Evolutionary conservation across 2,329 filamentous ascomycete species (phyloP), one percentile per base, ranked within the genome.

Genomic region (Ophiognomonia clavigignenti-juglandacearum): DNA sequence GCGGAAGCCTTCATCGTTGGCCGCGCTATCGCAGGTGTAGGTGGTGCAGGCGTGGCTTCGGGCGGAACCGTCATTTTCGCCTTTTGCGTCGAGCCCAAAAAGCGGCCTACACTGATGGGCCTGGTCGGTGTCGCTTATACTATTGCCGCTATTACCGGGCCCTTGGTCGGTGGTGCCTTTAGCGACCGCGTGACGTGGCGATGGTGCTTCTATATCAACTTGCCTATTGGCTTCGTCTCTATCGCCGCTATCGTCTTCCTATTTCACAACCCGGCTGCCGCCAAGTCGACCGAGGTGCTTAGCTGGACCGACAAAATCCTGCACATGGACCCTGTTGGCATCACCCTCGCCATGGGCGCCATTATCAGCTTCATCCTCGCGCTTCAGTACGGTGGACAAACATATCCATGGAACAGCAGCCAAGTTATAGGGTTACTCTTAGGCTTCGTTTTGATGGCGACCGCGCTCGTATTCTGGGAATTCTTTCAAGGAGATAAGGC

Each of bases 381-480:
- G 4, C 60, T 77, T 16, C 69, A 75, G 52, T 75, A 71, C 70
- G 69, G 67, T 45, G 69, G 67, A 24, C 64, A 59, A 11, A 60
- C 56, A 14, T 68, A 71, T 44, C 52, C 57, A 1, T 72, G 69
- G 68, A 55, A 52, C 42, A 60, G 52, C 47, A 64, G 61, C 48
- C 60, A 64, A 29, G 61, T 70, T 45, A 65, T 72, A 38, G 54
- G 61, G 16, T 59, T 19, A 8, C 66, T 9, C 14, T 66, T 66
- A 22, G 58, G 47, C 37, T 57, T 69, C 2, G 56, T 65, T 14
- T 59, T 65, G 39, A 18, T 53, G 14, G 36, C 48, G 16, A 71
- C 70, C 47, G 40, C 63, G 23, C 56, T 40, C 19, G 54, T 71
- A n/a, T n/a, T n/a, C n/a, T n/a, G n/a, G 26, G 69, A 73, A 51